Evolutionary conservation across 1,284 basidiomycete genomes (phyloP).

Genomic region (Cutaneotrichosporon curvatum): DNA sequence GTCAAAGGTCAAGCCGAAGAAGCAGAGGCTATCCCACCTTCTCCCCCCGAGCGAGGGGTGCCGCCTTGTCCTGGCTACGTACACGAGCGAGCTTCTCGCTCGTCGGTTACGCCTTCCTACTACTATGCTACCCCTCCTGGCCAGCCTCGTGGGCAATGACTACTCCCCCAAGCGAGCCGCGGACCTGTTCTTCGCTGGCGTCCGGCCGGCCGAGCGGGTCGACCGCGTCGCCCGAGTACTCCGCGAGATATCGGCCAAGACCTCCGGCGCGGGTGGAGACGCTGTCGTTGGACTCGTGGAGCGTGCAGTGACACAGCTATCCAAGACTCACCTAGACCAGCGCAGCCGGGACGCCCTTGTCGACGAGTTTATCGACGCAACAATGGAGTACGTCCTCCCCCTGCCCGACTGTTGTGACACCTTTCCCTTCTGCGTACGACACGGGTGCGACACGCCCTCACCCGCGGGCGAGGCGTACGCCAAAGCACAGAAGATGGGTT

Average conservation of each 20-base stretch:
- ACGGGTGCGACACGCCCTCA: slow-evolving; percentile 12
- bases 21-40: slow-evolving; percentile 49
- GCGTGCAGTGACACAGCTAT: slow-evolving; percentile 19
- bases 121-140: slow-evolving; percentile 72
- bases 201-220: slow-evolving; percentile 28
- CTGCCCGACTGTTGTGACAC: slow-evolving; percentile 25
- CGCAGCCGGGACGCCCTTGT: slow-evolving; percentile 17
- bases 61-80: slow-evolving; percentile 52
- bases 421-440: slow-evolving; percentile 46
- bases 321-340: too few species aligned
- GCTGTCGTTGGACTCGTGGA: slow-evolving; percentile 37
- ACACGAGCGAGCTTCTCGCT: slow-evolving; percentile 60
- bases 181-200: slow-evolving; percentile 27
- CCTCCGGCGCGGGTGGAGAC: slow-evolving; percentile 21
- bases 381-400: slow-evolving; percentile 42
- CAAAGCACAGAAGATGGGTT: slow-evolving; percentile 22
- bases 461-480: slow-evolving; percentile 23
- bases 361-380: slow-evolving; percentile 41
- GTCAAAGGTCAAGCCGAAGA: neutral
- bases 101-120: slow-evolving; percentile 60
- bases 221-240: slow-evolving; percentile 42
- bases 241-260: slow-evolving; percentile 26
- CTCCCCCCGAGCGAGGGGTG: slow-evolving; percentile 52
- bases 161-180: slow-evolving; percentile 54
- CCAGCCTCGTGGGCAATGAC: slow-evolving; percentile 79